A percentile compares a stretch with the other conserved stretches of the same genome.
These are phyloP conservation scores for Candida pseudoviswanathii DNA, from an alignment of 1,139 yeast genomes.

Conservation along the genomic window DNA sequence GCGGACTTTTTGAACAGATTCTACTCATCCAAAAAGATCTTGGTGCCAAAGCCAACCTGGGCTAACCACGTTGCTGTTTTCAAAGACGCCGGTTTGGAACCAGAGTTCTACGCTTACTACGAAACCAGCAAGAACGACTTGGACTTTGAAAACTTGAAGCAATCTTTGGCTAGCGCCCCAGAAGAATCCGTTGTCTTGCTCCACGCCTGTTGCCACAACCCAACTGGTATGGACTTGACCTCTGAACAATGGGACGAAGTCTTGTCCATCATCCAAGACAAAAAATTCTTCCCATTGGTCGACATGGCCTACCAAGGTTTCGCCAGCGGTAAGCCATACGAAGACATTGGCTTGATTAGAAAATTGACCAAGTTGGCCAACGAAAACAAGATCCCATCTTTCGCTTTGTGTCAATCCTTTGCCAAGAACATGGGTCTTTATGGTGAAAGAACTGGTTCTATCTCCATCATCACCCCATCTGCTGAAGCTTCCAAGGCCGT, in stretches of 20 bases:
- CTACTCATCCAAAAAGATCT: conserved; percentile 45
- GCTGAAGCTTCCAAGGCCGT: conserved; percentile 49
- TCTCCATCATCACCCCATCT: conserved; percentile 61
- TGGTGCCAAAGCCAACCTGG: conserved; percentile 74
- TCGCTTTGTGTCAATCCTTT: conserved; percentile 84
- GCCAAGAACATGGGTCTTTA: conserved; percentile 97
- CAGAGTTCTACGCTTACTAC: conserved; percentile 53
- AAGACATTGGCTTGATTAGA: conserved; percentile 53
- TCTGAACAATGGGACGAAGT: conserved; percentile 82
- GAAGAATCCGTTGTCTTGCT: conserved; percentile 68
- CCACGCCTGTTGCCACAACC: conserved; percentile 98
- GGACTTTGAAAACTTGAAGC: conserved; percentile 53
- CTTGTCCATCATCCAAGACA: conserved; percentile 53
- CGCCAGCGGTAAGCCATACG: conserved; percentile 71
- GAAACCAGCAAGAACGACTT: conserved; percentile 55
- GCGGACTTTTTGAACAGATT: conserved; percentile 56
- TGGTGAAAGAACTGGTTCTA: conserved; percentile 95
- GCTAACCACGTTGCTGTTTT: conserved; percentile 69
- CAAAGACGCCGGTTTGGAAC: conserved; percentile 48
- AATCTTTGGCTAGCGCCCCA: conserved; percentile 41
- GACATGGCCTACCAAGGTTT: conserved; percentile 98
- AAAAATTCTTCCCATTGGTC: conserved; percentile 79
- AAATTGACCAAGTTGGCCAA: conserved; percentile 52
- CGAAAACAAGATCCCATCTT: conserved; percentile 49
- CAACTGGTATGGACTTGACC: conserved; percentile 95